These are phyloP conservation scores for Phanerodontia chrysosporium DNA, from an alignment of 768 basidiomycete species.

Conservation along the genomic window DNA sequence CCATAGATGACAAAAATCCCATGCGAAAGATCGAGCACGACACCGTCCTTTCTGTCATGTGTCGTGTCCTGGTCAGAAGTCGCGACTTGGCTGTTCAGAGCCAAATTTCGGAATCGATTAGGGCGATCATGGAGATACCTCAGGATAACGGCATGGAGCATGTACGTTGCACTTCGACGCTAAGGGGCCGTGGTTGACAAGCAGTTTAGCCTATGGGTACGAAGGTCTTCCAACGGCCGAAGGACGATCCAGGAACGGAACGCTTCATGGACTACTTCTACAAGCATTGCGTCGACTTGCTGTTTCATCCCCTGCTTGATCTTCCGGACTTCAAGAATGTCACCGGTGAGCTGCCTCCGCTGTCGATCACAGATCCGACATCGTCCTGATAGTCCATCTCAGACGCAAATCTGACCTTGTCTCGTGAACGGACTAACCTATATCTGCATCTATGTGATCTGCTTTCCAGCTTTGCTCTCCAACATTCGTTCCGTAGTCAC, in stretches of 20 bases:
- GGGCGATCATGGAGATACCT: conserved; percentile 77
- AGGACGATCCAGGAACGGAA: conserved; percentile 84
- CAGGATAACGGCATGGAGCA: conserved; percentile 17
- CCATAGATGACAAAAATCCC: conserved; percentile 59
- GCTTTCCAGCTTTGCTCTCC: conserved; percentile 79
- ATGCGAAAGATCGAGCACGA: conserved; percentile 61
- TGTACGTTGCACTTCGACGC: conserved; percentile 11
- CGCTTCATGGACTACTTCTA: conserved; percentile 93
- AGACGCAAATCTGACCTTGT: conserved; percentile 54
- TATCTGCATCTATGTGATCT: conserved; percentile 89
- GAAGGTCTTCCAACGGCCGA: conserved; percentile 52
- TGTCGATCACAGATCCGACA: conserved; percentile 19
- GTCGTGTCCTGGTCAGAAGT: conserved; percentile 73
- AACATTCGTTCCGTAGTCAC: conserved; percentile 90
- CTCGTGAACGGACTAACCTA: conserved; percentile 77
- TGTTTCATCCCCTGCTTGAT: conserved; percentile 76
- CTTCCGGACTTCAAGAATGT: conserved; percentile 63
- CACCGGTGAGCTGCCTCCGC: conserved; percentile 33
- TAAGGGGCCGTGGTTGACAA: not conserved
- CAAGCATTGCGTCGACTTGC: conserved; percentile 69
- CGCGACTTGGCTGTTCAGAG: conserved; percentile 84
- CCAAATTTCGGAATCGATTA: conserved; percentile 85
- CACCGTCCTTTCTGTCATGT: conserved; percentile 73
- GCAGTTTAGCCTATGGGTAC: conserved; percentile 27
- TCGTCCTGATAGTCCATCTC: conserved; percentile 28